Conservation (phyloP, 768 basidiomycete genomes). For the Mycena vitilis region DNA sequence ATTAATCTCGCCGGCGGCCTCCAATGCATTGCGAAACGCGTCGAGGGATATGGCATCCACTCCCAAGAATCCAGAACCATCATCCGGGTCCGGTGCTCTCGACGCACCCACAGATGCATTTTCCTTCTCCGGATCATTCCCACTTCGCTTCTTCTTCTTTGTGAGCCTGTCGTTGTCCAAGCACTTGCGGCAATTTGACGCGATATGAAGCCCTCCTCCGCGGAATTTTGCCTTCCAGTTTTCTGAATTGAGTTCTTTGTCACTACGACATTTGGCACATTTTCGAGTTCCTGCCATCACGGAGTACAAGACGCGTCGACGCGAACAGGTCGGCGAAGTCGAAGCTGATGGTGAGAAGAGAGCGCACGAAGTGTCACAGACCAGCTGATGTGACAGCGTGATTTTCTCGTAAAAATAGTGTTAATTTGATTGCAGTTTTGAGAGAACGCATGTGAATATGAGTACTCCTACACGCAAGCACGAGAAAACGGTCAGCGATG, state of each 20-base stretch:
- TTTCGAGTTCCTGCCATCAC: constrained; percentile 4
- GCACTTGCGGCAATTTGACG: constrained; percentile 1
- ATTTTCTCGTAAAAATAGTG: neutral
- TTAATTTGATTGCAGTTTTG: no score
- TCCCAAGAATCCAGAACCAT: constrained; percentile 1
- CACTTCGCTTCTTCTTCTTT: neutral
- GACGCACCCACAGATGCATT: constrained; percentile 2
- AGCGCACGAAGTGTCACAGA: neutral
- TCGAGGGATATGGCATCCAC: constrained; percentile 4
- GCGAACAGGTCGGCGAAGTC: neutral
- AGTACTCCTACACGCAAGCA: no score
- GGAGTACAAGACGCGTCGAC: neutral
- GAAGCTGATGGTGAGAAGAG: constrained; percentile 5
- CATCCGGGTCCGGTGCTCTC: neutral
- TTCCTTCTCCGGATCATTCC: neutral
- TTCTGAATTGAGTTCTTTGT: neutral
- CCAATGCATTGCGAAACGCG: neutral
- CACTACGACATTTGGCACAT: neutral
- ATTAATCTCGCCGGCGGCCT: neutral
- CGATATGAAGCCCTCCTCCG: neutral
- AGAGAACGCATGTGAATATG: no score
- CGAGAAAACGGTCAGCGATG: no score
- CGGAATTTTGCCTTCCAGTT: constrained; percentile 14
- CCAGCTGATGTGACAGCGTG: neutral
- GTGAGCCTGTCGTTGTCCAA: neutral